Conservation (phyloP, 139 green algal genomes). For the Coelastrella sp. region DNA sequence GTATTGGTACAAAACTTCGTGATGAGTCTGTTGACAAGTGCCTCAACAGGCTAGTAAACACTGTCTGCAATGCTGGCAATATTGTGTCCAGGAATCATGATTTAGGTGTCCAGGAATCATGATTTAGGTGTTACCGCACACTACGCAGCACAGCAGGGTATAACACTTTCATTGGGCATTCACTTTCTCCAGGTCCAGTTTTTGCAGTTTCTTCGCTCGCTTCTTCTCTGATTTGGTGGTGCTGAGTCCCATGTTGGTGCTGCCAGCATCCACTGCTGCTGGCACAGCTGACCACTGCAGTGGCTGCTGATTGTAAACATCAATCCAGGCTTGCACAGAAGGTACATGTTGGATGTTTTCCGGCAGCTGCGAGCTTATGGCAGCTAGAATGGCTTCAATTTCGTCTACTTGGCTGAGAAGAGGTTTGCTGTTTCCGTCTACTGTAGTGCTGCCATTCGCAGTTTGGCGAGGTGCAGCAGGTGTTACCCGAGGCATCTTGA, state of each 20-base stretch:
- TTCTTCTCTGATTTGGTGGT: slow-evolving; percentile 1
- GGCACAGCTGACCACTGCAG: slow-evolving; percentile 19
- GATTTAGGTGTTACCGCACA: too few species aligned
- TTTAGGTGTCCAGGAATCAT: too few species aligned
- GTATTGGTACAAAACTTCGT: too few species aligned
- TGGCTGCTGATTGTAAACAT: not conserved
- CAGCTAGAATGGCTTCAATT: not conserved
- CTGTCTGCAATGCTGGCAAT: too few species aligned
- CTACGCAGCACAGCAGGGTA: too few species aligned
- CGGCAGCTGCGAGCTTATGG: not conserved
- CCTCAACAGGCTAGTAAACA: too few species aligned
- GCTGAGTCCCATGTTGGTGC: slow-evolving; percentile 33
- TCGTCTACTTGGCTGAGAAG: slow-evolving; percentile 9
- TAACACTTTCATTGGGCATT: not conserved
- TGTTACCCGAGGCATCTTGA: too few species aligned
- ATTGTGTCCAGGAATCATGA: too few species aligned
- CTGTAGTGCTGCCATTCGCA: not conserved
- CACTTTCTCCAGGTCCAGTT: slow-evolving; percentile 15
- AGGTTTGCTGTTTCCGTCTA: not conserved
- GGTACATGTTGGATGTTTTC: not conserved
- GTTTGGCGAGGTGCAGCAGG: too few species aligned
- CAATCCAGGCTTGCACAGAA: not conserved
- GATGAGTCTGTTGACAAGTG: too few species aligned
- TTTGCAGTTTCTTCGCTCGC: slow-evolving; percentile 25
- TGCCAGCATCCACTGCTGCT: slow-evolving; percentile 20